phyloP scores from a whole-genome alignment of 331 rosid species.

The Telfairia occidentalis region DNA sequence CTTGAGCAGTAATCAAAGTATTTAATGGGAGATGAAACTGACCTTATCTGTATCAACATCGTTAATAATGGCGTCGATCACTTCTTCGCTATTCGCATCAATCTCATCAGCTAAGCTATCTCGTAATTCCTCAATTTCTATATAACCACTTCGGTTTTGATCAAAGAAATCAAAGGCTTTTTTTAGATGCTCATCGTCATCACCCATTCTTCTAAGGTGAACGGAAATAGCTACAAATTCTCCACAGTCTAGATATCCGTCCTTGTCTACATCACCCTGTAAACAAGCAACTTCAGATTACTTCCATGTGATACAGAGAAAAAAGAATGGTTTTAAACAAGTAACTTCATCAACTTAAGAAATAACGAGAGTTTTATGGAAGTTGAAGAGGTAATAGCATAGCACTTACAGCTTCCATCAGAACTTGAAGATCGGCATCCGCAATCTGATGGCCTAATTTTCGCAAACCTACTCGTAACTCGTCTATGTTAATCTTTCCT shows the following conservation, averaged over 20 bases:
- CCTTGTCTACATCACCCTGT: slow-evolving; percentile 90
- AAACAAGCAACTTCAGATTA: neutral
- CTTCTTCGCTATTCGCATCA: slow-evolving; percentile 57
- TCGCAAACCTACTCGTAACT: slow-evolving; percentile 65
- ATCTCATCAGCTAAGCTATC: slow-evolving; percentile 45
- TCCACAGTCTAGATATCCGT: slow-evolving; percentile 70
- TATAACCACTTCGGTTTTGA: slow-evolving; percentile 42
- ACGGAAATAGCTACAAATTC: slow-evolving; percentile 86
- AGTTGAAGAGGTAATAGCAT: slow-evolving; percentile 9
- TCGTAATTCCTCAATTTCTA: slow-evolving; percentile 78
- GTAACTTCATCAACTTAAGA: neutral
- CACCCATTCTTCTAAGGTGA: slow-evolving; percentile 72
- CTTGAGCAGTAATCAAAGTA: neutral
- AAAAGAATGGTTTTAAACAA: neutral
- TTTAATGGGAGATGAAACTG: slow-evolving; percentile 1
- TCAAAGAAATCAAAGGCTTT: slow-evolving; percentile 87
- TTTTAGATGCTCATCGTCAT: slow-evolving; percentile 67
- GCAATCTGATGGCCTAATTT: slow-evolving; percentile 77
- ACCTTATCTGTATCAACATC: slow-evolving; percentile 99
- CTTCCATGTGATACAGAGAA: neutral
- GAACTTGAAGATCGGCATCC: slow-evolving; percentile 62
- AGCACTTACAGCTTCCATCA: slow-evolving; percentile 94
- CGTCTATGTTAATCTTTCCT: slow-evolving; percentile 75
- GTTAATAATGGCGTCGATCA: slow-evolving; percentile 56
- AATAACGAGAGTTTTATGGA: neutral